These are phyloP conservation scores for Quercus lobata DNA, from an alignment of 331 rosid species.

Conservation along the genomic window DNA sequence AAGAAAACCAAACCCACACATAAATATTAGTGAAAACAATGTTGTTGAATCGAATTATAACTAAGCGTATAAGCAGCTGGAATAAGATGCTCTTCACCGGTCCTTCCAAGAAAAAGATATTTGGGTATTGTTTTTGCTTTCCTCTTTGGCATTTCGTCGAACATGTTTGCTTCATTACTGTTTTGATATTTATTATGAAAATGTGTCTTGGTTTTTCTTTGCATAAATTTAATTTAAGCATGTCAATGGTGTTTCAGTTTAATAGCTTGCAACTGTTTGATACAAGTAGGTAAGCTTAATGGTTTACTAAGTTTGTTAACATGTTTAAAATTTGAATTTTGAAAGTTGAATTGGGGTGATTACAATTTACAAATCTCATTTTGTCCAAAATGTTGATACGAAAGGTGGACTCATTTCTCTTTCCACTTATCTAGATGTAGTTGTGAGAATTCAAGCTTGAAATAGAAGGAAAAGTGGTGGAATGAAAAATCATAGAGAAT, in stretches of 20 bases:
- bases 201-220: not conserved
- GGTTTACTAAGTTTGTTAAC: too few species aligned
- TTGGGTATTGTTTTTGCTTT: conserved; percentile 50
- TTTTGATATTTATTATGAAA: not conserved
- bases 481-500: too few species aligned
- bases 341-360: too few species aligned
- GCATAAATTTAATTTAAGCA: not conserved
- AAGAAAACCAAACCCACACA: conserved; percentile 10
- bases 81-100: conserved; percentile 68
- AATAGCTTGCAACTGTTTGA: too few species aligned
- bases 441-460: too few species aligned
- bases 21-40: not conserved
- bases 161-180: conserved; percentile 15
- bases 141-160: conserved; percentile 32
- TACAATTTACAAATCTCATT: too few species aligned
- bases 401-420: too few species aligned
- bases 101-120: conserved; percentile 52
- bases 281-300: too few species aligned
- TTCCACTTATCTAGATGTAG: too few species aligned
- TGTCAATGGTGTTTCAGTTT: not conserved
- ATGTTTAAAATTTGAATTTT: too few species aligned
- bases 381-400: too few species aligned
- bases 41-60: conserved; percentile 21
- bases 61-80: conserved; percentile 54
- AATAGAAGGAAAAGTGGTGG: too few species aligned